Percentiles rank a stretch among this genome's conserved stretches.
Evolutionary conservation across 495 filamentous ascomycete genomes (phyloP).

Genomic region (Venustampulla echinocandica): DNA sequence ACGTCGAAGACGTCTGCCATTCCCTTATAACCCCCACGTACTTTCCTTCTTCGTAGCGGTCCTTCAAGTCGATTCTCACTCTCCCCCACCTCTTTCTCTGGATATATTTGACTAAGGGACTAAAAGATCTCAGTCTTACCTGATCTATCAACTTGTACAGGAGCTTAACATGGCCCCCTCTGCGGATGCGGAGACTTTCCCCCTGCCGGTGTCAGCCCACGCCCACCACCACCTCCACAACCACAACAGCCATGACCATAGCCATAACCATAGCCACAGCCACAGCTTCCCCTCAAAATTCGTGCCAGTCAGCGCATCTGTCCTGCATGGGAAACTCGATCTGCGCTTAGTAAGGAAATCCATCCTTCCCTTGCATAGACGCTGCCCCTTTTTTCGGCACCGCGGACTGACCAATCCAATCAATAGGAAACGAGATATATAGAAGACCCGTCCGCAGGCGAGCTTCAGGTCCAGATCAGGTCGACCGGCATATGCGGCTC

Average conservation of each 20-base stretch:
- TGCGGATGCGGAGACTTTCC: constrained; percentile 11
- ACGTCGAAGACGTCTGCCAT: not conserved
- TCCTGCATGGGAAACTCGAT: constrained; percentile 42
- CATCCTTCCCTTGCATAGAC: constrained; percentile 14
- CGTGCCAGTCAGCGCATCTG: constrained; percentile 32
- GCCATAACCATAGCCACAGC: too few species aligned
- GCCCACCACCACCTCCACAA: not conserved
- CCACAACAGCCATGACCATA: too few species aligned
- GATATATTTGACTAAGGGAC: constrained; percentile 4
- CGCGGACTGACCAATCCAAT: constrained; percentile 14
- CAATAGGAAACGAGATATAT: constrained; percentile 41
- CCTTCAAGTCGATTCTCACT: not conserved
- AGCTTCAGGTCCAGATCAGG: constrained; percentile 66
- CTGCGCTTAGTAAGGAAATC: constrained; percentile 38
- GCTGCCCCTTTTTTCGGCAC: constrained; percentile 22
- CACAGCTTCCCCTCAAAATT: constrained; percentile 12
- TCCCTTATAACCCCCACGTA: constrained; percentile 6
- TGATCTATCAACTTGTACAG: not conserved
- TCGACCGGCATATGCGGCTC: constrained; percentile 77
- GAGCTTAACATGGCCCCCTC: constrained; percentile 14
- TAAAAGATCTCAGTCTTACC: constrained; percentile 5
- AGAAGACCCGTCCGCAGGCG: constrained; percentile 37
- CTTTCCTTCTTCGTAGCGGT: constrained; percentile 9
- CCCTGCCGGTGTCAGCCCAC: constrained; percentile 5
- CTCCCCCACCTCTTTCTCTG: constrained; percentile 5